Percentiles rank a stretch among this genome's conserved stretches.
These are phyloP conservation scores for Diaporthe citrichinensis DNA, from an alignment of 2,329 filamentous ascomycete genomes.

Conservation along the genomic window DNA sequence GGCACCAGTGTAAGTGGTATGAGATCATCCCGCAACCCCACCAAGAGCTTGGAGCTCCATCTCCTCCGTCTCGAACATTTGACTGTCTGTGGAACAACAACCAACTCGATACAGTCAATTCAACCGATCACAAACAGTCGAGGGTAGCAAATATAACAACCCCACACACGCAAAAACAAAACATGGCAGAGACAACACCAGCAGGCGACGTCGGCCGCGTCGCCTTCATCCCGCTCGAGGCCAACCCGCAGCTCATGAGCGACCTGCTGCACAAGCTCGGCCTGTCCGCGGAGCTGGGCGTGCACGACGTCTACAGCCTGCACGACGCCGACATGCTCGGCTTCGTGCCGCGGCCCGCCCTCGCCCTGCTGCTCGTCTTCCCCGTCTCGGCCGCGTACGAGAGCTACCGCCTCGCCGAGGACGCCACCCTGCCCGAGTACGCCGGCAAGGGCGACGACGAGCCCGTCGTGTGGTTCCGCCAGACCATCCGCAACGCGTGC, in stretches of 20 bases:
- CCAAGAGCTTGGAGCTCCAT: slow-evolving; percentile 13
- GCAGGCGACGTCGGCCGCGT: slow-evolving; percentile 50
- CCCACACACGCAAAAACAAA: neutral
- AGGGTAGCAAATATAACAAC: neutral
- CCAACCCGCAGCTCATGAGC: slow-evolving; percentile 92
- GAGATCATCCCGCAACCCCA: slow-evolving; percentile 37
- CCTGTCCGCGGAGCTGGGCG: slow-evolving; percentile 79
- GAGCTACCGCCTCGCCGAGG: slow-evolving; percentile 80
- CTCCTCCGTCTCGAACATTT: neutral
- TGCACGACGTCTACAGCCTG: slow-evolving; percentile 94
- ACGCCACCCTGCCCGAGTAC: slow-evolving; percentile 75
- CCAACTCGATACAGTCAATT: neutral
- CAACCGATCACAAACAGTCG: neutral
- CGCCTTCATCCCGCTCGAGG: slow-evolving; percentile 73
- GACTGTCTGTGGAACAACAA: neutral
- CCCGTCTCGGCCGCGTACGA: slow-evolving; percentile 87
- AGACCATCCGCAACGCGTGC: slow-evolving; percentile 95
- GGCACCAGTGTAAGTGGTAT: slow-evolving; percentile 35
- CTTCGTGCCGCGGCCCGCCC: slow-evolving; percentile 89
- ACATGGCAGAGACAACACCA: slow-evolving; percentile 45
- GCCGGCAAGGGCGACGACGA: slow-evolving; percentile 76
- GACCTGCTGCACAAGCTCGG: slow-evolving; percentile 86
- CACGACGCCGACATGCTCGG: slow-evolving; percentile 86
- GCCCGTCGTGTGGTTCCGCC: slow-evolving; percentile 92
- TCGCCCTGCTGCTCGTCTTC: slow-evolving; percentile 93